Evolutionary conservation across 371 early-diverging fungal species (phyloP), one percentile per base, ranked within the genome.

Genomic region (Lichtheimia hyalospora): DNA sequence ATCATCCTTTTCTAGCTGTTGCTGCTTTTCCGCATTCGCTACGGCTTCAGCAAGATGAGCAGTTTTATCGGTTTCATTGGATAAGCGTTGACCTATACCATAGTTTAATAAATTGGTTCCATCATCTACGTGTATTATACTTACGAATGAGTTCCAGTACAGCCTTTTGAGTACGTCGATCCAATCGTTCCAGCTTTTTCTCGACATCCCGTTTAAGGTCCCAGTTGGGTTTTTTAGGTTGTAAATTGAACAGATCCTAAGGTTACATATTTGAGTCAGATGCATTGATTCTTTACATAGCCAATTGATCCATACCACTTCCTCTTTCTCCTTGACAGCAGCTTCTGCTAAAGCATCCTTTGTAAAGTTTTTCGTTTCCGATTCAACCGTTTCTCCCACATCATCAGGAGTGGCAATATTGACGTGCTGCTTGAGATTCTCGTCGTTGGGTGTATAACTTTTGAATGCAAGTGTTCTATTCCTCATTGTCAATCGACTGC

Each of bases 211-310:
- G 80, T 65, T 92, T 92, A 59, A 95, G 70, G 63, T 95, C 96
- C 92, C 92, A 93, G 66, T 95, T 93, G 2, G 95, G 88, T 52
- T 89, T 91, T 65, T 84, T 87, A 7, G 96, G 94, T 20, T 92
- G 92, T 27, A 95, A 68, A 39, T 90, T 85, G 52, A 83, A 80
- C 2, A 94, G 78, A 68, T 93, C 93, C 87, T 90, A 68, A 25
- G 10, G 34, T 49, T 49, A 57, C 50, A 41, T n/a, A 16, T 18
- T 52, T 46, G 44, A 53, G 21, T 48, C 34, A 46, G 40, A 23
- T 40, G 15, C 6, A 18, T 18, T 34, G n/a, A 18, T 46, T 5
- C 44, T 15, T 10, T 16, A 18, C 20, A 40, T 23, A 39, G 15
- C 24, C n/a, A 39, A 41, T 25, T 18, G 24, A 34, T 40, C 44